These are phyloP conservation scores for Viridothelium virens DNA, from an alignment of 495 filamentous ascomycete genomes.

Conservation along the genomic window DNA sequence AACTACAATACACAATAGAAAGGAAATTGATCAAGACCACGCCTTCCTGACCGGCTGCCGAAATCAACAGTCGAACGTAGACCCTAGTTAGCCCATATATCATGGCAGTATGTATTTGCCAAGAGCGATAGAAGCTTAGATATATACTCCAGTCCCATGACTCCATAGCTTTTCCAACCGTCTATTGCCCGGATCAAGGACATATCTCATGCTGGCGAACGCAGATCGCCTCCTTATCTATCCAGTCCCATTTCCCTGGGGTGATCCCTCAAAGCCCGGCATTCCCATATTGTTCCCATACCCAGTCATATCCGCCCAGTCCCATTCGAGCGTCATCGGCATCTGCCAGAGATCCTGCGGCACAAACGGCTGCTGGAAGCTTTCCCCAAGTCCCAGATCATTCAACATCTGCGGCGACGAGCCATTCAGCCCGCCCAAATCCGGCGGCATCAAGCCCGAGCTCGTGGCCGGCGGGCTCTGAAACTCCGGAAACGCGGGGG, in stretches of 20 bases:
- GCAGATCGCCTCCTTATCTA: not conserved
- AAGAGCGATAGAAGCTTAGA: too few species aligned
- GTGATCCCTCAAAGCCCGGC: not conserved
- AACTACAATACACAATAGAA: not conserved
- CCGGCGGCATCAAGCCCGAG: not conserved
- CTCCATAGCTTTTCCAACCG: not conserved
- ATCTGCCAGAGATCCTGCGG: constrained; percentile 96
- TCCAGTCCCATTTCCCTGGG: constrained; percentile 1
- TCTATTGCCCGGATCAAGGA: not conserved
- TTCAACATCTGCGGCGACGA: constrained; percentile 20
- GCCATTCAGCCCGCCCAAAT: constrained; percentile 9
- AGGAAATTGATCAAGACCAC: not conserved
- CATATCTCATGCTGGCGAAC: too few species aligned
- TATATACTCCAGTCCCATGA: not conserved
- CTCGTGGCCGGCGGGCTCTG: constrained; percentile 2
- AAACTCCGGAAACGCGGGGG: constrained; percentile 3
- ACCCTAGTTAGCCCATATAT: too few species aligned
- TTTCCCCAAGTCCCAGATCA: constrained; percentile 20
- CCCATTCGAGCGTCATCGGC: constrained; percentile 96
- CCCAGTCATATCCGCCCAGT: constrained; percentile 82
- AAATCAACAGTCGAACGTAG: too few species aligned
- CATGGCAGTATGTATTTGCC: too few species aligned
- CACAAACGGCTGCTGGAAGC: constrained; percentile 84
- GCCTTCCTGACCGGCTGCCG: too few species aligned
- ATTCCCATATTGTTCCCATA: not conserved